These are phyloP conservation scores for Aureobasidium subglaciale DNA, from an alignment of 2,329 filamentous ascomycete genomes.

Conservation along the genomic window DNA sequence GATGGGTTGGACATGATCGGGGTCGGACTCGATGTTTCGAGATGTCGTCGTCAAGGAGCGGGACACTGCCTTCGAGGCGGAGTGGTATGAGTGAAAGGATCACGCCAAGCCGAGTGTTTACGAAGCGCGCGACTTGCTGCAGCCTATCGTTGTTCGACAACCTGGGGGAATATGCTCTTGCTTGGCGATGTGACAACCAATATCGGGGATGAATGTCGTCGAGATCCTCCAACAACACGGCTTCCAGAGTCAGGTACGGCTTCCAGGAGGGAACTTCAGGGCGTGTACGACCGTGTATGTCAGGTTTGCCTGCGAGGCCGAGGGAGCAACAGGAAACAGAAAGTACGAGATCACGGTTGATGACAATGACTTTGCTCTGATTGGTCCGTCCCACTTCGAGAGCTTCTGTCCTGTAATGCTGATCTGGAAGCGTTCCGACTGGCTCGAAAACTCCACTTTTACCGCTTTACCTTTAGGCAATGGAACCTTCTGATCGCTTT, in stretches of 20 bases:
- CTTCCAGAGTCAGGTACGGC: not conserved
- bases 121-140: conserved; percentile 3
- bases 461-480: conserved; percentile 3
- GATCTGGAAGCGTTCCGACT: conserved; percentile 2
- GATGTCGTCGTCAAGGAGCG: not conserved
- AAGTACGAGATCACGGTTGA: conserved; percentile 7
- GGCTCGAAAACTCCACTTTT: not conserved
- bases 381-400: not conserved
- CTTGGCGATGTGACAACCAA: not conserved
- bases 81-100: not conserved
- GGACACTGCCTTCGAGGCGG: not conserved
- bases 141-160: conserved; percentile 4
- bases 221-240: not conserved
- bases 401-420: not conserved
- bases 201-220: not conserved
- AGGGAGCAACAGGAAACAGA: not conserved
- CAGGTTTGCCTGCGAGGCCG: not conserved
- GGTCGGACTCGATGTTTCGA: not conserved
- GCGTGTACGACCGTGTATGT: not conserved
- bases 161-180: not conserved
- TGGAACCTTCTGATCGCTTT: conserved; percentile 7
- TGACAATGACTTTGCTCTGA: not conserved
- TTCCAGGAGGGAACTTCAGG: not conserved
- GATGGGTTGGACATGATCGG: not conserved
- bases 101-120: not conserved